These are phyloP conservation scores for Pisolithus thermaeus DNA, from an alignment of 1,284 basidiomycete genomes.

Conservation along the genomic window DNA sequence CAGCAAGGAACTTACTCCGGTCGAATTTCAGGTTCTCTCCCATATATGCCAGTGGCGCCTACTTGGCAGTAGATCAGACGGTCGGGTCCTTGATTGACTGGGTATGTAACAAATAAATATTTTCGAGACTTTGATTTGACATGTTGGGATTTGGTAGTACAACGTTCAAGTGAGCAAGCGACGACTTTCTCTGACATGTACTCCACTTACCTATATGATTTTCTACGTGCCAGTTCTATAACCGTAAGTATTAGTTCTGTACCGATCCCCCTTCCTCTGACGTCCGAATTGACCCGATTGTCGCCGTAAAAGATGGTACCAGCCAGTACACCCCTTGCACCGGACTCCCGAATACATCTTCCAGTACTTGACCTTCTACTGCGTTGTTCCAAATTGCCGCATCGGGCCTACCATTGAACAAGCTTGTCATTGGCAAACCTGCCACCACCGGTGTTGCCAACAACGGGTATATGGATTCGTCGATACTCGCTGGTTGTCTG, in stretches of 20 bases:
- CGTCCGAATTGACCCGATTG: conserved; percentile 1
- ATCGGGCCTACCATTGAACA: conserved; percentile 26
- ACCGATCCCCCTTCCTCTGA: background rate
- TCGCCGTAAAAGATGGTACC: conserved; percentile 40
- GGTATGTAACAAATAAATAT: conserved; percentile 18
- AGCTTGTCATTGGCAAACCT: conserved; percentile 51
- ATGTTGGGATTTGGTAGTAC: background rate
- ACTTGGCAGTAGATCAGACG: conserved; percentile 34
- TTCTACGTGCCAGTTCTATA: conserved; percentile 44
- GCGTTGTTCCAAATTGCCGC: conserved; percentile 44
- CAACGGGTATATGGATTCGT: conserved; percentile 39
- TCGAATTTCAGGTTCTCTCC: too few relatives aligned
- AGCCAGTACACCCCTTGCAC: conserved; percentile 54
- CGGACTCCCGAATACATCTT: conserved; percentile 48
- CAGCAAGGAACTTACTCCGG: too few relatives aligned
- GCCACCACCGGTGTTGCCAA: conserved; percentile 32
- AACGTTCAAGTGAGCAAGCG: background rate
- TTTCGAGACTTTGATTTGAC: background rate
- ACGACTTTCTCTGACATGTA: background rate
- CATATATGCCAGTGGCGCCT: too few relatives aligned
- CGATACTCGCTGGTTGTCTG: conserved; percentile 40
- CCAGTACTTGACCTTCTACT: conserved; percentile 43
- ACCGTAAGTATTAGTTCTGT: conserved; percentile 36
- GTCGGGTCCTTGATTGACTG: conserved; percentile 56
- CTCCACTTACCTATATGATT: conserved; percentile 4